These are phyloP conservation scores for Asterophora parasitica DNA, from an alignment of 768 basidiomycete genomes.

Conservation along the genomic window DNA sequence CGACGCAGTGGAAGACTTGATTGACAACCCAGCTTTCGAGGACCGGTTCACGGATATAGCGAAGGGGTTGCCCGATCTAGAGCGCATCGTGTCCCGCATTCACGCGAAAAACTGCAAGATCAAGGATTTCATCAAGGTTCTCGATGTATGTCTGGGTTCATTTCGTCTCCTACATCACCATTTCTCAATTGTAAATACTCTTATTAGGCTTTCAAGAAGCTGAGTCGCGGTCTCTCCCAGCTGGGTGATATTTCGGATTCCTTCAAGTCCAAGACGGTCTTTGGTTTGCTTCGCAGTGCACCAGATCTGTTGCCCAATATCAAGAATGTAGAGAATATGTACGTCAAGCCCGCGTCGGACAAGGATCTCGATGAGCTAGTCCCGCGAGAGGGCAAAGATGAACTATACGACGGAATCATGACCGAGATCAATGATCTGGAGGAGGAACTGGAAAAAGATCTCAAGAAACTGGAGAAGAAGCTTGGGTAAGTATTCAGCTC, in stretches of 20 bases:
- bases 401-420: slow-evolving; percentile 75
- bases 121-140: slow-evolving; percentile 81
- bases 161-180: not conserved
- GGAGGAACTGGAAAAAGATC: slow-evolving; percentile 58
- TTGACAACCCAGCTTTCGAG: slow-evolving; percentile 75
- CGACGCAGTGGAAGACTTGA: slow-evolving; percentile 91
- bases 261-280: slow-evolving; percentile 75
- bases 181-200: not conserved
- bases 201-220: slow-evolving; percentile 64
- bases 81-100: slow-evolving; percentile 91
- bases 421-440: slow-evolving; percentile 70
- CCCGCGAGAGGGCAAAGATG: slow-evolving; percentile 82
- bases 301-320: slow-evolving; percentile 76
- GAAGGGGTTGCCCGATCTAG: slow-evolving; percentile 85
- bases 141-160: slow-evolving; percentile 44
- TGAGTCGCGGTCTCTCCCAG: slow-evolving; percentile 60
- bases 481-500: slow-evolving; percentile 45
- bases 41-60: slow-evolving; percentile 68
- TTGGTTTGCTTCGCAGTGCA: slow-evolving; percentile 69
- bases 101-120: slow-evolving; percentile 90
- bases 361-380: slow-evolving; percentile 71
- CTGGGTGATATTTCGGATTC: slow-evolving; percentile 62
- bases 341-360: slow-evolving; percentile 45
- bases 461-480: slow-evolving; percentile 62
- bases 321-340: slow-evolving; percentile 71